Evolutionary conservation across 1,284 basidiomycete genomes (phyloP).

Genomic region (Cutaneotrichosporon arboriforme): DNA sequence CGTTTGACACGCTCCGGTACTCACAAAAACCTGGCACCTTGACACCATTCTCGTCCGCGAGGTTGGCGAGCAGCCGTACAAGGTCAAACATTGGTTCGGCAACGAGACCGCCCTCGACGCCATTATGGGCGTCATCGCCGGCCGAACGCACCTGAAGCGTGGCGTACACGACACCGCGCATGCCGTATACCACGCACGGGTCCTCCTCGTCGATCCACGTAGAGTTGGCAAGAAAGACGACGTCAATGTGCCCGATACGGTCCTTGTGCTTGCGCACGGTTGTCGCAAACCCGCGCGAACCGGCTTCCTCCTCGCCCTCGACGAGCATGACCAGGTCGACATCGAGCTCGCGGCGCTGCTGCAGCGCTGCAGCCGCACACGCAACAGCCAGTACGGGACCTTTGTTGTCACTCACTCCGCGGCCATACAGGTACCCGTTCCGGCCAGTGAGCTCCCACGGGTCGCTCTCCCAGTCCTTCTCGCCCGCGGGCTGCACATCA

Average conservation of each 20-base stretch:
- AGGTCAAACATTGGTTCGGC: conserved; percentile 89
- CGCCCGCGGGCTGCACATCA: conserved; percentile 77
- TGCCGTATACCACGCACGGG: conserved; percentile 93
- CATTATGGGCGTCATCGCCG: conserved; percentile 49
- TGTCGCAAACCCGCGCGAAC: conserved; percentile 75
- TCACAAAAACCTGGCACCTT: conserved; percentile 79
- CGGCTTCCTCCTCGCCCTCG: conserved; percentile 94
- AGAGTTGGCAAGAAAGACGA: conserved; percentile 80
- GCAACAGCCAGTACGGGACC: conserved; percentile 90
- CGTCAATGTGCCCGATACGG: conserved; percentile 74
- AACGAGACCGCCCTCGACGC: conserved; percentile 83
- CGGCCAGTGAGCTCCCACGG: conserved; percentile 77
- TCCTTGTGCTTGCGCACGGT: conserved; percentile 70
- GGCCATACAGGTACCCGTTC: conserved; percentile 86
- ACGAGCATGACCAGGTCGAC: conserved; percentile 86
- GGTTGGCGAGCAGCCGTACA: conserved; percentile 71
- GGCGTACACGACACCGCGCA: conserved; percentile 74
- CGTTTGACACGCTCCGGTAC: conserved; percentile 32
- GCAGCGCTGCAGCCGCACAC: conserved; percentile 76
- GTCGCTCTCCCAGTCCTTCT: conserved; percentile 71
- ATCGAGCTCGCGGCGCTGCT: conserved; percentile 65
- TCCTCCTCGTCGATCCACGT: conserved; percentile 92
- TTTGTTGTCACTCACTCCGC: conserved; percentile 87
- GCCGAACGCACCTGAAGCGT: conserved; percentile 58
- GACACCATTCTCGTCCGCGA: conserved; percentile 61